Conservation (phyloP, 306 rosid genomes). For the Betula pendula region DNA sequence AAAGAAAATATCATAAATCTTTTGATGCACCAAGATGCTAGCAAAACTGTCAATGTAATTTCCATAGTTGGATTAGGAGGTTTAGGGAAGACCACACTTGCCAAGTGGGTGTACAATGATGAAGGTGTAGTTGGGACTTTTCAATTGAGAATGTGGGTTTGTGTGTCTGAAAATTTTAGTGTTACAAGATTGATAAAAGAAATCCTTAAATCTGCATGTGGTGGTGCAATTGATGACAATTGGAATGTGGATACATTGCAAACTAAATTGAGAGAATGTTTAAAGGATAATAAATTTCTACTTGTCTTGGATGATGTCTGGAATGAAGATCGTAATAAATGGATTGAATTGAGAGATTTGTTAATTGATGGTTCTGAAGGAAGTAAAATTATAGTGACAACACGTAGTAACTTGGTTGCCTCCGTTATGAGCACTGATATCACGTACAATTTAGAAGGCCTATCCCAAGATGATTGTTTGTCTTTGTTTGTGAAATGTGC, state of each 20-base stretch:
- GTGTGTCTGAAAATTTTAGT: background rate
- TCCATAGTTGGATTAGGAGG: conserved; percentile 2
- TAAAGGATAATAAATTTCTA: background rate
- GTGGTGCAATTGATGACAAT: too few relatives aligned
- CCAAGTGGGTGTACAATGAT: conserved; percentile 21
- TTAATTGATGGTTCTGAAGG: background rate
- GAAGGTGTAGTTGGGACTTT: conserved; percentile 4
- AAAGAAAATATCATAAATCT: background rate
- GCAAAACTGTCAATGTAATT: background rate
- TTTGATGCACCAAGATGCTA: background rate
- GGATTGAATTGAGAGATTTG: background rate
- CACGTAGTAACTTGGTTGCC: background rate
- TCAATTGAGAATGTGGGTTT: background rate
- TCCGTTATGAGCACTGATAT: background rate
- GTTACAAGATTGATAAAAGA: too few relatives aligned
- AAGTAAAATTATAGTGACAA: background rate
- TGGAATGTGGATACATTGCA: too few relatives aligned
- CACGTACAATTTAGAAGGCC: background rate
- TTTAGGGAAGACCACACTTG: conserved; percentile 8
- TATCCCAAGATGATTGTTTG: background rate
- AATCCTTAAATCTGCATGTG: too few relatives aligned
- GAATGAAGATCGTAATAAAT: background rate
- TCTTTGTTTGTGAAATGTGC: conserved; percentile 25
- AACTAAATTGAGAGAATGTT: too few relatives aligned
- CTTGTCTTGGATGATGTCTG: background rate